Percentiles rank a stretch among this genome's conserved stretches.
Evolutionary conservation across 2,329 filamentous ascomycete genomes (phyloP).

Genomic region (Drechslerella stenobrocha): DNA sequence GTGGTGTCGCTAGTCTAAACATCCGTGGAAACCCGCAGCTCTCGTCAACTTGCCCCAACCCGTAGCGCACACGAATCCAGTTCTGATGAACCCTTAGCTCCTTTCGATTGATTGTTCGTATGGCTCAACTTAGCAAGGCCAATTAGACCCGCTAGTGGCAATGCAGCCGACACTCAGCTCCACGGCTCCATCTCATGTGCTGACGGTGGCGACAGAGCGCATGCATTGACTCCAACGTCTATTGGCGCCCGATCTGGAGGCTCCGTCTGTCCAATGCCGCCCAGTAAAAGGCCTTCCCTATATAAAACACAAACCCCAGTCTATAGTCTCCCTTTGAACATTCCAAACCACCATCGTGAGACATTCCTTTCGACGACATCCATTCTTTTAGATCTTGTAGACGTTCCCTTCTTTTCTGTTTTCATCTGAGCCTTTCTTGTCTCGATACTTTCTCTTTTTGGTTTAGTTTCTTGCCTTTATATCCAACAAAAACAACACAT

Average conservation of each 20-base stretch:
- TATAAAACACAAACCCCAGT: neutral
- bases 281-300: neutral
- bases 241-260: neutral
- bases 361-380: neutral
- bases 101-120: neutral
- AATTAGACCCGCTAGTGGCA: neutral
- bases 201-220: neutral
- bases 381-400: constrained; percentile 6
- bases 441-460: neutral
- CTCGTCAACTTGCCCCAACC: constrained; percentile 1
- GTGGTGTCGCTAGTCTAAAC: neutral
- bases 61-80: neutral
- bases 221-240: neutral
- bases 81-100: neutral
- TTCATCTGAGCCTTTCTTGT: constrained; percentile 7
- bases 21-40: neutral
- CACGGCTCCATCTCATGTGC: neutral
- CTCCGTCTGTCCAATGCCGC: too few relatives aligned
- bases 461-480: constrained; percentile 16
- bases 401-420: constrained; percentile 16
- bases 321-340: constrained; percentile 6
- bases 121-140: neutral
- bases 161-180: neutral
- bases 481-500: constrained; percentile 32
- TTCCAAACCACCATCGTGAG: neutral